Evolutionary conservation across 306 rosid genomes (phyloP).

Genomic region (Citrullus mucosospermus): DNA sequence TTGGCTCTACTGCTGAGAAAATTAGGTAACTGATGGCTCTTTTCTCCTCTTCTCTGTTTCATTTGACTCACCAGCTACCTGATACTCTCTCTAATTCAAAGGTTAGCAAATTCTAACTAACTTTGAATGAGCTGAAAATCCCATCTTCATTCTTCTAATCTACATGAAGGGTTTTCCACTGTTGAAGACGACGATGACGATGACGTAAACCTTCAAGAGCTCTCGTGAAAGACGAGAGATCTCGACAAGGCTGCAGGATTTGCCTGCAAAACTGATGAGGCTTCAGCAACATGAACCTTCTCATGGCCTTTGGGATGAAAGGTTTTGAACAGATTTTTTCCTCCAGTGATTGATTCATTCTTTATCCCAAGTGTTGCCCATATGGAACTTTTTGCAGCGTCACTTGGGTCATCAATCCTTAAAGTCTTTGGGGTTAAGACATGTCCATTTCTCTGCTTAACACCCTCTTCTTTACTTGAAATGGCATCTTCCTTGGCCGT

Average conservation of each 20-base stretch:
- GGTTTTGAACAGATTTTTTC: constrained; percentile 58
- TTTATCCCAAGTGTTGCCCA: constrained; percentile 89
- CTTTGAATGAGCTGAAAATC: neutral
- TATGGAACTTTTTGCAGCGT: constrained; percentile 90
- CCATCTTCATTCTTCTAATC: neutral
- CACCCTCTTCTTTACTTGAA: constrained; percentile 16
- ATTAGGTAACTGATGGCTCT: neutral
- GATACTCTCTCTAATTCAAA: neutral
- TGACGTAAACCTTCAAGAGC: neutral
- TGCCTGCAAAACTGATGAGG: constrained; percentile 50
- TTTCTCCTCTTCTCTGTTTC: neutral
- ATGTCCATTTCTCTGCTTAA: constrained; percentile 32
- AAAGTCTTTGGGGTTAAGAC: constrained; percentile 75
- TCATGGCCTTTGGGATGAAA: constrained; percentile 40
- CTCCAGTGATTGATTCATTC: constrained; percentile 51
- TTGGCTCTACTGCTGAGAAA: neutral
- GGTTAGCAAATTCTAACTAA: neutral
- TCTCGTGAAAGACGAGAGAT: constrained; percentile 68
- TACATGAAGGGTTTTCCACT: neutral
- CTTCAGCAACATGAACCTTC: constrained; percentile 27
- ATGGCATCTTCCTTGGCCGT: neutral
- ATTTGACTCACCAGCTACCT: neutral
- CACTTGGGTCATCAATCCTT: constrained; percentile 73
- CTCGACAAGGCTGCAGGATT: constrained; percentile 94
- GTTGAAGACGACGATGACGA: neutral